Conservation (phyloP, 2,329 filamentous ascomycete genomes). For the Venturia asperata region DNA sequence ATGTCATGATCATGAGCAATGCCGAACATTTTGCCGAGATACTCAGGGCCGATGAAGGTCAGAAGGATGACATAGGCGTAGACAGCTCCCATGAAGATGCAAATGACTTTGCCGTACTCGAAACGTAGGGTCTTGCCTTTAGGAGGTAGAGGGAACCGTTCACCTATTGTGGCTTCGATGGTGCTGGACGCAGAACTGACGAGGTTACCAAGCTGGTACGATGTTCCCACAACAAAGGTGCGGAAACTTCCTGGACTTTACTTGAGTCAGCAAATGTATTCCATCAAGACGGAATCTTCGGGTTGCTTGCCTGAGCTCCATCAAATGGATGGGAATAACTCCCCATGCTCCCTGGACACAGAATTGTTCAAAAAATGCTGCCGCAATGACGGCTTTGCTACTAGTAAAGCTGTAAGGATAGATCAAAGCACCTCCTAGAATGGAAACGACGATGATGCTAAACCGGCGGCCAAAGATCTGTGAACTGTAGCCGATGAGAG, state of each 20-base stretch:
- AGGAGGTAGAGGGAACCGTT: conserved; percentile 62
- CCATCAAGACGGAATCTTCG: neutral
- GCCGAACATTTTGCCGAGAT: conserved; percentile 33
- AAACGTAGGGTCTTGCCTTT: conserved; percentile 28
- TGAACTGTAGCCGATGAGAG: conserved; percentile 39
- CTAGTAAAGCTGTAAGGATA: conserved; percentile 74
- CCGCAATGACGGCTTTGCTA: conserved; percentile 60
- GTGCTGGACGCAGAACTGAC: conserved; percentile 62
- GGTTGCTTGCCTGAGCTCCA: conserved; percentile 50
- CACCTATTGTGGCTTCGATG: conserved; percentile 68
- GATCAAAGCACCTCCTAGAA: conserved; percentile 66
- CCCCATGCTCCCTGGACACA: conserved; percentile 41
- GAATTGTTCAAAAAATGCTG: conserved; percentile 69
- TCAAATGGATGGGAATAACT: conserved; percentile 57
- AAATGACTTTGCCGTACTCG: conserved; percentile 73
- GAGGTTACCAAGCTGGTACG: conserved; percentile 69
- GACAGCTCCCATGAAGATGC: conserved; percentile 85
- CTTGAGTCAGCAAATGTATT: conserved; percentile 41
- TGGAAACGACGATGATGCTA: conserved; percentile 42
- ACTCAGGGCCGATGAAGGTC: conserved; percentile 46
- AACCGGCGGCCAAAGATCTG: conserved; percentile 43
- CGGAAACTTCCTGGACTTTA: conserved; percentile 64
- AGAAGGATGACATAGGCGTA: conserved; percentile 57
- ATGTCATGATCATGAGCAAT: conserved; percentile 28
- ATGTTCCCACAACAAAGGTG: conserved; percentile 66